Evolutionary conservation across 2,329 filamentous ascomycete genomes (phyloP).

Genomic region (Amesomyces nigricolor): DNA sequence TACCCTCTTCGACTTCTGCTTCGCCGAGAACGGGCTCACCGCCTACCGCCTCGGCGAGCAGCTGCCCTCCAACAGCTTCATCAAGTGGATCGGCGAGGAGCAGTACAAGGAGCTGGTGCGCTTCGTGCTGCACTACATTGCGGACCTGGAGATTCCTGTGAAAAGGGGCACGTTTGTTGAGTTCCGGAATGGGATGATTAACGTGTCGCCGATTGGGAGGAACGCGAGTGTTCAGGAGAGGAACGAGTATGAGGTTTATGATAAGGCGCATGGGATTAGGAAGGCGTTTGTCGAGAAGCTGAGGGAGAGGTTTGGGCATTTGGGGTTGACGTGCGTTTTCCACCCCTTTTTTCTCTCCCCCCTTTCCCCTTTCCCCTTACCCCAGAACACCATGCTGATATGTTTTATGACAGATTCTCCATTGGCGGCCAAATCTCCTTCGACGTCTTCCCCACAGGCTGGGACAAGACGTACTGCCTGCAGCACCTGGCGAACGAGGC

Average conservation of each 20-base stretch:
- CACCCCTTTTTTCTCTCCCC: too few relatives aligned
- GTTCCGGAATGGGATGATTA: constrained; percentile 90
- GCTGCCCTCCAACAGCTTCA: constrained; percentile 78
- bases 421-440: constrained; percentile 98
- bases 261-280: constrained; percentile 70
- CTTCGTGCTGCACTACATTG: constrained; percentile 76
- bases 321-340: constrained; percentile 72
- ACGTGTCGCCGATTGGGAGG: constrained; percentile 75
- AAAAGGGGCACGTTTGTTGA: constrained; percentile 83
- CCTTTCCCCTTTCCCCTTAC: neutral
- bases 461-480: constrained; percentile 99
- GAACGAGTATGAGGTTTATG: constrained; percentile 74
- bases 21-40: constrained; percentile 92
- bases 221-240: constrained; percentile 80
- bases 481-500: constrained; percentile 79
- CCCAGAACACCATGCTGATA: too few relatives aligned
- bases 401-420: constrained; percentile 57
- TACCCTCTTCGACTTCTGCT: constrained; percentile 93
- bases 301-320: constrained; percentile 73
- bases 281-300: constrained; percentile 69
- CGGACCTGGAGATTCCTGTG: constrained; percentile 75
- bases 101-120: constrained; percentile 72
- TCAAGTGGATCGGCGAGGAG: constrained; percentile 80
- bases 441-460: constrained; percentile 92
- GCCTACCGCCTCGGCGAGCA: constrained; percentile 77